phyloP scores from a whole-genome alignment of 306 rosid species.

The Cucurbita maxima region DNA sequence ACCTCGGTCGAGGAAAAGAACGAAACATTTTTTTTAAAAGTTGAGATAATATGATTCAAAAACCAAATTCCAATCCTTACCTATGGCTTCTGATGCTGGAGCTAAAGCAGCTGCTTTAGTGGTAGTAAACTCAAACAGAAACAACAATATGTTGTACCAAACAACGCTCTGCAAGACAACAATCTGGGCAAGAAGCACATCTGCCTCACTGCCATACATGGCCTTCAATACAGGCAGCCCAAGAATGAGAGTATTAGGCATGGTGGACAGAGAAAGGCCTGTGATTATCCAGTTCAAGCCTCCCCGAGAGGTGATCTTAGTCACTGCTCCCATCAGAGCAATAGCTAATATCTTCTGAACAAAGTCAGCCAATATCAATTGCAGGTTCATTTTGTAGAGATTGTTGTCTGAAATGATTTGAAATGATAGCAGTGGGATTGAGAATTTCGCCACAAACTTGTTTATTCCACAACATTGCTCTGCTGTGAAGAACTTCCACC shows the following conservation, averaged over 20 bases:
- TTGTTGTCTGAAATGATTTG: conserved; percentile 70
- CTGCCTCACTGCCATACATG: conserved; percentile 65
- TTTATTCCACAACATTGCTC: conserved; percentile 92
- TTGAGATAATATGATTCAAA: background rate
- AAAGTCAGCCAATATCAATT: conserved; percentile 47
- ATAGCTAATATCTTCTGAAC: conserved; percentile 59
- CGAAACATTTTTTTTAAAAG: background rate
- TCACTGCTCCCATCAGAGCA: conserved; percentile 23
- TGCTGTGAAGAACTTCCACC: conserved; percentile 87
- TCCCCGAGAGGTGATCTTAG: conserved; percentile 39
- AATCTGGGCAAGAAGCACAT: conserved; percentile 47
- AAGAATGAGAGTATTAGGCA: conserved; percentile 84
- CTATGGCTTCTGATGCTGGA: conserved; percentile 45
- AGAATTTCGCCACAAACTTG: conserved; percentile 82
- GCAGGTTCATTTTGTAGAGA: conserved; percentile 62
- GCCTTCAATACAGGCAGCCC: conserved; percentile 85
- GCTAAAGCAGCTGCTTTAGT: conserved; percentile 43
- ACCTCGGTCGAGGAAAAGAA: too few species aligned
- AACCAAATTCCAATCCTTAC: conserved; percentile 22
- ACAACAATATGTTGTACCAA: conserved; percentile 69
- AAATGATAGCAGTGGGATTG: conserved; percentile 79
- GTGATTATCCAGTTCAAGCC: conserved; percentile 58
- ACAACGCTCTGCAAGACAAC: conserved; percentile 76
- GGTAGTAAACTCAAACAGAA: conserved; percentile 66
- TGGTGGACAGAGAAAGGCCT: conserved; percentile 71